Conservation (phyloP, 129 eudicot genomes). For the Calendula officinalis region DNA sequence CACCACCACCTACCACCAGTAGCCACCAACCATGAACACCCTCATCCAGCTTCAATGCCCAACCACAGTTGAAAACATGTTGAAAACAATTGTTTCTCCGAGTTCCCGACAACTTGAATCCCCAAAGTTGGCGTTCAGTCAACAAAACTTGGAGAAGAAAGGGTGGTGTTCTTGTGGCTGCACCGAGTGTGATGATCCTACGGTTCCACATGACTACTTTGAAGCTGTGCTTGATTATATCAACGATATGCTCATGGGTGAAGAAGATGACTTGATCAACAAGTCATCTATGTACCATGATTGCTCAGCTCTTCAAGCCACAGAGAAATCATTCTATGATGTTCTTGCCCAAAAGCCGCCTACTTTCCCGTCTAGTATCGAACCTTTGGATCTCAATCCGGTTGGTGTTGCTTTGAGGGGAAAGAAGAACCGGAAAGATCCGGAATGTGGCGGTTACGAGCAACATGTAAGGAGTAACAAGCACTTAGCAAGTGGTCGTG, state of each 20-base stretch:
- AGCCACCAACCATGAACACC: slow-evolving; percentile 29
- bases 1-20: neutral
- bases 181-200: slow-evolving; percentile 27
- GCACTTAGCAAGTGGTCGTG: slow-evolving; percentile 34
- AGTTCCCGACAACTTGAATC: slow-evolving; percentile 8
- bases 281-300: slow-evolving; percentile 62
- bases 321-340: slow-evolving; percentile 53
- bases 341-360: slow-evolving; percentile 38
- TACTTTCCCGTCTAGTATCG: slow-evolving; percentile 14
- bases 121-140: slow-evolving; percentile 2
- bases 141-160: slow-evolving; percentile 11
- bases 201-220: slow-evolving; percentile 31
- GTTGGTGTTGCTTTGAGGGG: slow-evolving; percentile 17
- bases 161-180: slow-evolving; percentile 34
- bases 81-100: slow-evolving; percentile 24
- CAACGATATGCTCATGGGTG: slow-evolving; percentile 59
- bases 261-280: slow-evolving; percentile 51
- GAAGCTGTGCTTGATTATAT: slow-evolving; percentile 48
- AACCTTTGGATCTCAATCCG: slow-evolving; percentile 18
- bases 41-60: slow-evolving; percentile 31
- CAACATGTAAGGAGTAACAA: slow-evolving; percentile 35
- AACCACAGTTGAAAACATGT: slow-evolving; percentile 14
- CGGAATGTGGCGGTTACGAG: slow-evolving; percentile 22
- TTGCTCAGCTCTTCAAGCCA: slow-evolving; percentile 59
- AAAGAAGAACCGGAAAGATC: slow-evolving; percentile 35